These are phyloP conservation scores for Phytophthora melonis DNA, from an alignment of 352 stramenopile species.

Conservation along the genomic window DNA sequence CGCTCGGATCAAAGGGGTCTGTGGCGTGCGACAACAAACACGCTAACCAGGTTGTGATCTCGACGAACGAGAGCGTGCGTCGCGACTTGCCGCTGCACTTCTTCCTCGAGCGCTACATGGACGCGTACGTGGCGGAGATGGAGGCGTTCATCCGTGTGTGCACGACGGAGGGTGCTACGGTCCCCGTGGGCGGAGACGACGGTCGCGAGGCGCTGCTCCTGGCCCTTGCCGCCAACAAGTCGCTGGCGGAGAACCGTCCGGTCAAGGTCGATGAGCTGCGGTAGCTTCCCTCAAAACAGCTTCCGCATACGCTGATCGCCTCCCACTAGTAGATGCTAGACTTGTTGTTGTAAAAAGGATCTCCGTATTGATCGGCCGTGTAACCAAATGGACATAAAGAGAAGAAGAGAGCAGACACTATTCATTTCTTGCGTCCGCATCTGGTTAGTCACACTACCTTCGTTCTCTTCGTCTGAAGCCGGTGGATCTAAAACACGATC, in stretches of 20 bases:
- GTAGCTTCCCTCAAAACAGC: slow-evolving; percentile 28
- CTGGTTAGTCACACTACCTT: slow-evolving; percentile 23
- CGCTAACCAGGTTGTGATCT: slow-evolving; percentile 87
- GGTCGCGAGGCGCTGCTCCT: slow-evolving; percentile 75
- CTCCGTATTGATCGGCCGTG: slow-evolving; percentile 20
- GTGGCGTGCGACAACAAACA: slow-evolving; percentile 94
- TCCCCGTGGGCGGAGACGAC: slow-evolving; percentile 67
- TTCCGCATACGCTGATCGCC: slow-evolving; percentile 24
- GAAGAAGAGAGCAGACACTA: slow-evolving; percentile 26
- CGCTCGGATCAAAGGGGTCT: slow-evolving; percentile 93
- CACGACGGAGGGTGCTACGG: slow-evolving; percentile 39
- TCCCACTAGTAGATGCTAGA: slow-evolving; percentile 29
- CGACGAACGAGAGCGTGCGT: slow-evolving; percentile 50
- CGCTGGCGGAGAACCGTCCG: slow-evolving; percentile 70
- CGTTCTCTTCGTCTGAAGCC: slow-evolving; percentile 16
- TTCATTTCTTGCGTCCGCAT: slow-evolving; percentile 26
- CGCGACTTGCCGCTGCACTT: slow-evolving; percentile 95
- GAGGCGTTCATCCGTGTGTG: slow-evolving; percentile 75
- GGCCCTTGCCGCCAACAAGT: slow-evolving; percentile 75
- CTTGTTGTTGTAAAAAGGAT: slow-evolving; percentile 33
- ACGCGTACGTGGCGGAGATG: slow-evolving; percentile 84
- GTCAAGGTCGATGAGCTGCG: slow-evolving; percentile 70
- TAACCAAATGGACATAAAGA: slow-evolving; percentile 24
- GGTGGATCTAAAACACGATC: slow-evolving; percentile 95
- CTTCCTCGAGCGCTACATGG: slow-evolving; percentile 95